Conservation (phyloP, 2,329 filamentous ascomycete species). For the Trichoderma gracile region DNA sequence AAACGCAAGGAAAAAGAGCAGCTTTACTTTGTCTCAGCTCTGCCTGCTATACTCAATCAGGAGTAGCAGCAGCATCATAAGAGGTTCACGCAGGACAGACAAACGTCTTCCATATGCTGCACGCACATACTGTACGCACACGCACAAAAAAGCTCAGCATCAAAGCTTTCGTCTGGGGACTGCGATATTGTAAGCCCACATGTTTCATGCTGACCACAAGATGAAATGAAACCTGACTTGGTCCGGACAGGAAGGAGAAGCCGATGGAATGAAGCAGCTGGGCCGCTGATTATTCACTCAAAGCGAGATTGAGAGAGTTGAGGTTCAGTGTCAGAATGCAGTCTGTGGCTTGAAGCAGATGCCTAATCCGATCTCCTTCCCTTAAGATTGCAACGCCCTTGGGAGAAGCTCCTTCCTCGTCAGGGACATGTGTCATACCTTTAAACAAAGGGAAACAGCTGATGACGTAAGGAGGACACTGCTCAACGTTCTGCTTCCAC, state of each 20-base stretch:
- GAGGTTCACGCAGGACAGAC: no score
- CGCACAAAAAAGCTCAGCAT: not conserved
- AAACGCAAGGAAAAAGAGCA: not conserved
- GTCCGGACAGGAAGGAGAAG: conserved; percentile 1
- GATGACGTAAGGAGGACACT: no score
- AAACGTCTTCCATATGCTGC: no score
- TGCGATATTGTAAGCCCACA: not conserved
- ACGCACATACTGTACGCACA: no score
- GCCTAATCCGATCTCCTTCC: no score
- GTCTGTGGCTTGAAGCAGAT: no score
- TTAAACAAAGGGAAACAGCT: no score
- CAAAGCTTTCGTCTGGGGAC: not conserved
- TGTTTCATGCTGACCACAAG: not conserved
- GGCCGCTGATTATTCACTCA: no score
- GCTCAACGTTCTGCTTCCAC: no score
- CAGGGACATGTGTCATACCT: no score
- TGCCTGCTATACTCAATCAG: no score
- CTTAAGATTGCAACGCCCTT: not conserved
- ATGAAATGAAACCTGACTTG: not conserved
- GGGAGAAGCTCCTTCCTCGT: not conserved
- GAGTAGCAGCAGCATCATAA: no score
- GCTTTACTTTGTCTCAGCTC: not conserved
- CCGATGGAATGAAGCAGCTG: not conserved
- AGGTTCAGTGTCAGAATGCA: not conserved
- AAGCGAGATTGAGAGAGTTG: not conserved